Evolutionary conservation across 2,329 filamentous ascomycete genomes (phyloP), one percentile per base, ranked within the genome.

Genomic region (Bipolaris oryzae): DNA sequence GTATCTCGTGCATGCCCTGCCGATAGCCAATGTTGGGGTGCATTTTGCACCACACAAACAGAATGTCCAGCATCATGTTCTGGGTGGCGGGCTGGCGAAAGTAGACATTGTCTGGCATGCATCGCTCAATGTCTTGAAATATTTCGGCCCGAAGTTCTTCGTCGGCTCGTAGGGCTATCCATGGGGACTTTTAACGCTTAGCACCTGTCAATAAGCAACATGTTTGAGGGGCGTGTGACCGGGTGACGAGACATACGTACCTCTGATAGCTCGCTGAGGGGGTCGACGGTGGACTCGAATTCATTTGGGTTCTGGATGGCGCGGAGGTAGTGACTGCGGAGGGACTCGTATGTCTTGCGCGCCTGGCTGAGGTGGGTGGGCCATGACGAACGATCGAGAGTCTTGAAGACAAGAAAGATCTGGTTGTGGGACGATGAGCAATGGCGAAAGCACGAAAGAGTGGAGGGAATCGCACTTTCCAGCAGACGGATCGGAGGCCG

Each of bases 1-100:
- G 82, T 41, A 99, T 81, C 77, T 99, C 95, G 74, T 99, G 95
- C 94, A 99, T 99, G 10, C 95, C 95, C 78, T 99, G 95, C n/a
- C 95, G 87, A 74, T 99, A 99, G 15, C 92, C 92, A 51, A 92
- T 84, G 64, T 89, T 87, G 1, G 91, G 91, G 70, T 98, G 91
- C 50, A 96, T 84, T 76, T 96, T 98, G 79, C 92, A 95, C 78
- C 93, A 98, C 63, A 99, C 85, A 76, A 98, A 99, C 33, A 99
- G 81, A 31, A 97, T 87, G 71, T 99, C 91, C 31, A 96, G 79
- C 67, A 99, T 88, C 76, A 91, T 90, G 39, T 82, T 83, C 74
- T 98, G 95, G 1, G 90, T 91, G 13, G 83, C 79, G 11, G 88
- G 85, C 65, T 93, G 85, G 55, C 93, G 92, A 70, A 98, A 99